Percentiles rank a stretch among this genome's conserved stretches.
Evolutionary conservation across 768 basidiomycete genomes (phyloP).

Genomic region (Crassisporium funariophilum): DNA sequence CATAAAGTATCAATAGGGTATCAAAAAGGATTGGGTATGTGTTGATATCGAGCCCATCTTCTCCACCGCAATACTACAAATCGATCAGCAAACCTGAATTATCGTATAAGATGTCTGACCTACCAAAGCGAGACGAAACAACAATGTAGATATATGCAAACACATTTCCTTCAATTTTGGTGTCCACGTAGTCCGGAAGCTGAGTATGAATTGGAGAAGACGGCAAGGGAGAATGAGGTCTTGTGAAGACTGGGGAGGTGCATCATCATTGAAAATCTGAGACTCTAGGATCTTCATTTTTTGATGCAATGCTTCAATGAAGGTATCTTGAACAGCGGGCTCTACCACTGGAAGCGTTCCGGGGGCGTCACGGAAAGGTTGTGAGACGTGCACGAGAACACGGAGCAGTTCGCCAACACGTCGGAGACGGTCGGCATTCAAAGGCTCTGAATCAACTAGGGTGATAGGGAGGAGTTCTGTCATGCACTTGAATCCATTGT

Average conservation of each 20-base stretch:
- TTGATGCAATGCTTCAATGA: slow-evolving; percentile 50
- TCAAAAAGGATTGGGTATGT: slow-evolving; percentile 71
- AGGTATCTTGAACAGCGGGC: slow-evolving; percentile 53
- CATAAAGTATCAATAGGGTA: slow-evolving; percentile 71
- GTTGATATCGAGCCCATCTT: slow-evolving; percentile 54
- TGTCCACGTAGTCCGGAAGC: slow-evolving; percentile 64
- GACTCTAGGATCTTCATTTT: slow-evolving; percentile 46
- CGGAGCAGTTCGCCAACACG: slow-evolving; percentile 70
- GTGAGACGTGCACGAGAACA: slow-evolving; percentile 66
- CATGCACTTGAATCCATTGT: slow-evolving; percentile 70
- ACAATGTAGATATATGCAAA: slow-evolving; percentile 37
- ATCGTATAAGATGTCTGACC: slow-evolving; percentile 24
- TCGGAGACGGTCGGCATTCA: slow-evolving; percentile 43
- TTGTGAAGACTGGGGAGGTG: slow-evolving; percentile 29
- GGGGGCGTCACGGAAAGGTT: slow-evolving; percentile 56
- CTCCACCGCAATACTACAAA: slow-evolving; percentile 55
- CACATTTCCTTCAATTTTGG: slow-evolving; percentile 47
- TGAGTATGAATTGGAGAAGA: slow-evolving; percentile 72
- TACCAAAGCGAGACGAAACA: slow-evolving; percentile 59
- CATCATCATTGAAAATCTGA: slow-evolving; percentile 28
- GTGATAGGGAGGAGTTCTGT: slow-evolving; percentile 50
- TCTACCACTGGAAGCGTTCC: slow-evolving; percentile 53
- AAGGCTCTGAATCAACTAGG: slow-evolving; percentile 24
- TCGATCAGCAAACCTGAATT: not conserved
- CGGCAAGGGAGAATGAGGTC: slow-evolving; percentile 61